Evolutionary conservation across 2,329 filamentous ascomycete genomes (phyloP), one percentile per base, ranked within the genome.

Genomic region (Daldinia eschscholtzii): DNA sequence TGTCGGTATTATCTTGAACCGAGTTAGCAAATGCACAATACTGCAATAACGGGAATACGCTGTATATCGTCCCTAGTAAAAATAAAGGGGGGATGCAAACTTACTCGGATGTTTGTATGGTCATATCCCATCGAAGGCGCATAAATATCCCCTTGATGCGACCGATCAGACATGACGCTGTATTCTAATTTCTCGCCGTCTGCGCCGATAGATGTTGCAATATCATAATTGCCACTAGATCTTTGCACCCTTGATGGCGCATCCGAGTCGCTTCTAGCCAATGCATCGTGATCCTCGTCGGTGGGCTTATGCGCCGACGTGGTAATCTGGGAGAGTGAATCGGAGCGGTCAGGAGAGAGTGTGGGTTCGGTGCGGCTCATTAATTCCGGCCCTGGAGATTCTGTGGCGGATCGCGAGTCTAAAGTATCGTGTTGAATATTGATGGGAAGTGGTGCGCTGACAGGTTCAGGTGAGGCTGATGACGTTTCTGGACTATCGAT

Each of bases 1-100:
- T 61, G 90, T 90, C 2, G 94, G 92, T 64, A 92, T 86, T 71
- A 92, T 86, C 92, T 94, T 73, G 13, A 28, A 44, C 41, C 4
- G 39, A 44, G 64, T 69, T 42, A 71, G 64, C 41, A 28, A 35
- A 28, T 23, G 13, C 26, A 15, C 13, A 7, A 28, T 28, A 4
- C 7, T 26, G 5, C 20, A 26, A 13, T 18, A 57, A 48, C 7
- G n/a, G 26, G 26, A 6, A 37, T 18, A 44, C 35, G n/a, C 5
- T 5, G 30, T 23, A 20, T 59, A 18, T 35, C 20, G 6, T 23
- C 18, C 39, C 10, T 50, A 15, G 6, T 9, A 35, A 35, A 35
- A 35, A 35, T 35, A 20, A 13, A 30, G 10, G 48, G 44, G 53
- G 18, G 50, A 63, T 39, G 60, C 7, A 39, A 61, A 78, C 85